Evolutionary conservation across 2,329 filamentous ascomycete species (phyloP).

Genomic region (Fusarium miscanthi): DNA sequence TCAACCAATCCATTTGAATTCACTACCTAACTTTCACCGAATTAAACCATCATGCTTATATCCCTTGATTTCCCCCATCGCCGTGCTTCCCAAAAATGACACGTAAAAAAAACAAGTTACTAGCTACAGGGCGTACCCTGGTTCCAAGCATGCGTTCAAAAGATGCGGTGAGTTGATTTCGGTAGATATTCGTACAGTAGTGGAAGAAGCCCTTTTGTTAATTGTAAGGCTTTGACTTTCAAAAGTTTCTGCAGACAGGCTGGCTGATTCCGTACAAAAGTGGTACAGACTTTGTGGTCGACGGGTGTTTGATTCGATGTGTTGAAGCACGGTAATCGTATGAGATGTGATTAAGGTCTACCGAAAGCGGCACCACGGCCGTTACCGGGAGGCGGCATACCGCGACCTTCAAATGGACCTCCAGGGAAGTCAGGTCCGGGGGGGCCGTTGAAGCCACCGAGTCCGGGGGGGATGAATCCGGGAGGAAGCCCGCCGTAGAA

Average conservation of each 20-base stretch:
- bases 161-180: constrained; percentile 31
- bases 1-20: constrained; percentile 42
- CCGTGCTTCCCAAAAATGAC: constrained; percentile 42
- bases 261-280: constrained; percentile 37
- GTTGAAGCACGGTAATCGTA: constrained; percentile 1
- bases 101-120: constrained; percentile 39
- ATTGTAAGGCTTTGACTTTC: constrained; percentile 6
- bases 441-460: constrained; percentile 67
- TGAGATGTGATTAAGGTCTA: constrained; percentile 40
- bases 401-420: constrained; percentile 64
- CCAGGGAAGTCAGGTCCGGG: constrained; percentile 59
- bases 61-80: constrained; percentile 40
- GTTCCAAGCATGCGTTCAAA: constrained; percentile 22
- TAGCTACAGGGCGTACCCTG: constrained; percentile 34
- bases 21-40: constrained; percentile 42
- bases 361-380: constrained; percentile 50
- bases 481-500: constrained; percentile 64
- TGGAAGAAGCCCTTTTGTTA: constrained; percentile 3
- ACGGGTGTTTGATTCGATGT: neutral
- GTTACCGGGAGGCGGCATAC: constrained; percentile 63
- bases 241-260: constrained; percentile 31
- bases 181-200: constrained; percentile 36
- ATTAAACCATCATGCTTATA: constrained; percentile 42
- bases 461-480: constrained; percentile 66
- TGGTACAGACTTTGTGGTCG: constrained; percentile 12